Conservation (phyloP, 169 alveolate genomes). For the Cryptosporidium meleagridis region DNA sequence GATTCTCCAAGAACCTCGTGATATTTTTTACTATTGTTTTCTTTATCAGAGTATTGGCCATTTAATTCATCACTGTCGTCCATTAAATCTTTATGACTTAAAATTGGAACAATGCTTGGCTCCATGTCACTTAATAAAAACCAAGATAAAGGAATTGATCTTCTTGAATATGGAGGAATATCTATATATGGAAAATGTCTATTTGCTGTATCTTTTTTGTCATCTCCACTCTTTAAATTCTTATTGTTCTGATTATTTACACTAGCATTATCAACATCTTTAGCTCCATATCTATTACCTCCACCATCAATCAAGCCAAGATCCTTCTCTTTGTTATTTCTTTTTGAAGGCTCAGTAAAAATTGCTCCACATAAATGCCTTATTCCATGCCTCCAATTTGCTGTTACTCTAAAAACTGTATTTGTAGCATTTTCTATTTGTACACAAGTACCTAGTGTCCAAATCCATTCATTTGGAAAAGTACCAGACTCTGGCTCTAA, state of each 20-base stretch:
- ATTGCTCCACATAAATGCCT: constrained; percentile 64
- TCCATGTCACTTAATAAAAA: constrained; percentile 67
- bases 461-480: constrained; percentile 66
- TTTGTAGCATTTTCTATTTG: constrained; percentile 70
- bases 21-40: background rate
- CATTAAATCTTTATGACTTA: background rate
- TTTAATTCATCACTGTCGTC: constrained; percentile 17
- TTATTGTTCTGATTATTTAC: background rate
- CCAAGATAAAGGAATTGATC: constrained; percentile 73
- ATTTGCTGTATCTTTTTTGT: background rate
- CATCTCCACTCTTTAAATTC: background rate
- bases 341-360: constrained; percentile 38
- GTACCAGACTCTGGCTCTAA: constrained; percentile 73
- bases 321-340: background rate
- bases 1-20: background rate
- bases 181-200: constrained; percentile 44
- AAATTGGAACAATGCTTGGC: constrained; percentile 44
- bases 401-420: constrained; percentile 44
- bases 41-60: background rate
- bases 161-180: constrained; percentile 66
- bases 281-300: no score
- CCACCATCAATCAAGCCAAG: background rate
- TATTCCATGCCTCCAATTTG: constrained; percentile 66
- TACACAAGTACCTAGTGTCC: constrained; percentile 72
- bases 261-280: no score